phyloP scores from a whole-genome alignment of 2,329 filamentous ascomycete genomes.

The Stemphylium vesicarium region DNA sequence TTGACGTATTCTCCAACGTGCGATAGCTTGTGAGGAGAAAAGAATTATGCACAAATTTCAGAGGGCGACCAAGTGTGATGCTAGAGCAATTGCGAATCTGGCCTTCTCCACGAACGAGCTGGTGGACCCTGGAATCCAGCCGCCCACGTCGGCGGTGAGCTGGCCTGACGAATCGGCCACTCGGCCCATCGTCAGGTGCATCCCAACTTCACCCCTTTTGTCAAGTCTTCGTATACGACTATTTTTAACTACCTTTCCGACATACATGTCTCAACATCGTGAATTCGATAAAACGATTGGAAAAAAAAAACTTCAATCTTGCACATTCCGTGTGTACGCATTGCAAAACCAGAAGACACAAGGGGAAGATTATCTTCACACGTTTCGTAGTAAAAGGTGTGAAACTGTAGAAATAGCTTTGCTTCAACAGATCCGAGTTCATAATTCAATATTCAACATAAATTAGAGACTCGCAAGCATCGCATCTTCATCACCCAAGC shows the following conservation, averaged over 20 bases:
- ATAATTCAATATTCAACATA: too few species aligned
- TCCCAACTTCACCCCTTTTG: slow-evolving; percentile 20
- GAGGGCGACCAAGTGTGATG: slow-evolving; percentile 14
- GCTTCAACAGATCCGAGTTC: too few species aligned
- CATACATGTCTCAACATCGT: too few species aligned
- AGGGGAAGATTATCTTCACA: too few species aligned
- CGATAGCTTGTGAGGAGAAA: not conserved
- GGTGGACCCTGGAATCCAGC: slow-evolving; percentile 32
- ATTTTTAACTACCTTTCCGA: not conserved
- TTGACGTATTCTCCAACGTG: slow-evolving; percentile 11
- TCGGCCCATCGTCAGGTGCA: slow-evolving; percentile 27
- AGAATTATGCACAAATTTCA: not conserved
- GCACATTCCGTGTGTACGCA: too few species aligned
- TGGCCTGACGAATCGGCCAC: slow-evolving; percentile 20
- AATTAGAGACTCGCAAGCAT: not conserved
- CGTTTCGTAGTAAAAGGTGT: too few species aligned
- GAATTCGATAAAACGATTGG: too few species aligned
- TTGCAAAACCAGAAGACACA: too few species aligned
- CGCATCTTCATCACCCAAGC: not conserved
- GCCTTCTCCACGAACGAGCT: slow-evolving; percentile 28
- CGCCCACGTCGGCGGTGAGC: slow-evolving; percentile 34
- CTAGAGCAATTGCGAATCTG: slow-evolving; percentile 34
- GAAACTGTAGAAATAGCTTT: too few species aligned
- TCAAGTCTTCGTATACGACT: slow-evolving; percentile 10
- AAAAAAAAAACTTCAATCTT: too few species aligned